phyloP scores from a whole-genome alignment of 495 filamentous ascomycete species.

The Pyrenula massariospora region DNA sequence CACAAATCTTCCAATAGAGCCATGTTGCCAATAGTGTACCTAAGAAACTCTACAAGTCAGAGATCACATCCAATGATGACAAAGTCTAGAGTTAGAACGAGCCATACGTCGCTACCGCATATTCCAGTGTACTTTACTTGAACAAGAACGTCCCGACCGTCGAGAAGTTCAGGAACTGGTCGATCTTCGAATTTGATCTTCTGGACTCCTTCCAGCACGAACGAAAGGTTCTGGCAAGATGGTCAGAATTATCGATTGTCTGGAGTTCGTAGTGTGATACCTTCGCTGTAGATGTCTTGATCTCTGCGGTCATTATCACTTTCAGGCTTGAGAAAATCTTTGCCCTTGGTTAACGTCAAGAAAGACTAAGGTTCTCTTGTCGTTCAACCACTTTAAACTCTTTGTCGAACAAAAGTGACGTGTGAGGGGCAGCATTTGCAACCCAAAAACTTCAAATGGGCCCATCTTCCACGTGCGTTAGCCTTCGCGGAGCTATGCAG shows the following conservation, averaged over 20 bases:
- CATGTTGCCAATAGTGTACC: constrained; percentile 85
- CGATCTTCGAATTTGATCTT: constrained; percentile 65
- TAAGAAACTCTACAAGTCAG: constrained; percentile 12
- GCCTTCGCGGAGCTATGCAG: too few species aligned
- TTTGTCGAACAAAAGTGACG: neutral
- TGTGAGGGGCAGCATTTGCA: neutral
- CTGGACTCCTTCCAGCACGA: constrained; percentile 64
- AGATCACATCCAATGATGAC: neutral
- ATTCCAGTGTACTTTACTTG: constrained; percentile 81
- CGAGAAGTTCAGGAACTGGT: constrained; percentile 55
- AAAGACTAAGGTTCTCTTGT: too few species aligned
- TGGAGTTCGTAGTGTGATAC: too few species aligned
- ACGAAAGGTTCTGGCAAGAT: constrained; percentile 90
- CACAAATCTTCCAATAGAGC: constrained; percentile 70
- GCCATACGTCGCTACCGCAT: constrained; percentile 72
- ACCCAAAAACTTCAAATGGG: too few species aligned
- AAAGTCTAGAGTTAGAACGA: constrained; percentile 1
- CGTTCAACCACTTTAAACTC: too few species aligned
- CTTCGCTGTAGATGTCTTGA: too few species aligned
- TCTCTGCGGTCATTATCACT: neutral
- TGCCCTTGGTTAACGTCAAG: too few species aligned
- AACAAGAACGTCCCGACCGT: constrained; percentile 66
- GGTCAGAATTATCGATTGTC: too few species aligned
- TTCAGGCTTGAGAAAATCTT: too few species aligned
- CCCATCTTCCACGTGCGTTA: too few species aligned